phyloP scores from a whole-genome alignment of 306 rosid species.

The Myrica gale region DNA sequence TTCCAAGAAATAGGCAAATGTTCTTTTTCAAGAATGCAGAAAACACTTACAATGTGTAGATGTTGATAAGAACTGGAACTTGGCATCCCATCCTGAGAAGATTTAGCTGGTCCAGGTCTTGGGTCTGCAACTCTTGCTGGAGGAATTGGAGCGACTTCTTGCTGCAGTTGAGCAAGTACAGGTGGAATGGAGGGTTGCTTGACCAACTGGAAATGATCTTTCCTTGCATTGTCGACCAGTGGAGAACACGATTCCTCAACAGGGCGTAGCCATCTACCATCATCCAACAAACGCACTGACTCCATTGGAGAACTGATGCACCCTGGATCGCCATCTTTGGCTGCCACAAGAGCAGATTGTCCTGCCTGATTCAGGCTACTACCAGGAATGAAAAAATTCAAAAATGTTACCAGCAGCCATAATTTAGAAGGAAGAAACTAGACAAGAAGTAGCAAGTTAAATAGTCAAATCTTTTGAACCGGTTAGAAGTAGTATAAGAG shows the following conservation, averaged over 20 bases:
- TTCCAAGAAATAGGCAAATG: constrained; percentile 17
- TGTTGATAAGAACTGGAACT: constrained; percentile 65
- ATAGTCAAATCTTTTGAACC: constrained; percentile 9
- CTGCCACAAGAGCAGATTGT: constrained; percentile 62
- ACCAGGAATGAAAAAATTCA: constrained; percentile 30
- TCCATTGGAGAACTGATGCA: constrained; percentile 64
- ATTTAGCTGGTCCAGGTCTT: constrained; percentile 81
- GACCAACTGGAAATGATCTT: constrained; percentile 58
- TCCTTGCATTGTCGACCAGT: constrained; percentile 48
- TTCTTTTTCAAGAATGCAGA: background rate
- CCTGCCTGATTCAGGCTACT: constrained; percentile 68
- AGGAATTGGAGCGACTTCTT: constrained; percentile 56
- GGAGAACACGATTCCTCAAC: constrained; percentile 52
- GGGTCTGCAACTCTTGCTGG: constrained; percentile 98
- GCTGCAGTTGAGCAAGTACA: constrained; percentile 81
- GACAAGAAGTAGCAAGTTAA: constrained; percentile 14
- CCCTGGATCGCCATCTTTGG: constrained; percentile 55
- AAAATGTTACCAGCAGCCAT: constrained; percentile 35
- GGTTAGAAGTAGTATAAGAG: constrained; percentile 15
- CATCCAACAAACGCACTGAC: constrained; percentile 82
- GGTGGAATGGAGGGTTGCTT: constrained; percentile 91
- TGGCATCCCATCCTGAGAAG: constrained; percentile 53
- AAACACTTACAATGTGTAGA: constrained; percentile 70
- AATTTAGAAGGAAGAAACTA: constrained; percentile 22
- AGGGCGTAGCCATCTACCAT: constrained; percentile 67